phyloP scores from a whole-genome alignment of 768 basidiomycete species.

The Suillus brevipes region DNA sequence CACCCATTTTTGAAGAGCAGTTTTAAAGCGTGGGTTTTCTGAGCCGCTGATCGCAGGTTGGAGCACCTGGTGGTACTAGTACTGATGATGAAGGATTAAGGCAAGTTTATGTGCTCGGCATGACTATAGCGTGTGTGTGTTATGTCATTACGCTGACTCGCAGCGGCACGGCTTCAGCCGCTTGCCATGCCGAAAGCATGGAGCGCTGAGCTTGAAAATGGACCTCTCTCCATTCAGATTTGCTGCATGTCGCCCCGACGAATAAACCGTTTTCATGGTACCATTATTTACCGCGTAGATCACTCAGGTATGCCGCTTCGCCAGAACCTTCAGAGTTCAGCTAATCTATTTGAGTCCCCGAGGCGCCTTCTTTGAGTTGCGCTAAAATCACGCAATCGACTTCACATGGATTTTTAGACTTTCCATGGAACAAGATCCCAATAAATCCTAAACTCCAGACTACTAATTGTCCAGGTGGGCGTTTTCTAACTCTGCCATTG shows the following conservation, averaged over 20 bases:
- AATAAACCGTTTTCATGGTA: too few species aligned
- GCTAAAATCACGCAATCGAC: background rate
- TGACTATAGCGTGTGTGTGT: background rate
- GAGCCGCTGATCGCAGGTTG: background rate
- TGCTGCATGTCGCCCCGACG: too few species aligned
- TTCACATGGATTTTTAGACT: background rate
- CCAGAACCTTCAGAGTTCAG: background rate
- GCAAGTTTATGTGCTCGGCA: background rate
- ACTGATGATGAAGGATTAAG: constrained; percentile 2
- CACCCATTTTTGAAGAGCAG: constrained; percentile 11
- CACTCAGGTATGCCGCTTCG: background rate
- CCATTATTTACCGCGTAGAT: background rate
- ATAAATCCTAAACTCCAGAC: background rate
- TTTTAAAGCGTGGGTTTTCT: too few species aligned
- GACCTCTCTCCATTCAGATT: too few species aligned
- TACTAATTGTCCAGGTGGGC: background rate
- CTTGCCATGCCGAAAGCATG: background rate
- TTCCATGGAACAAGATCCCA: background rate
- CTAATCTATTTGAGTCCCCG: background rate
- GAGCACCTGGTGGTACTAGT: background rate
- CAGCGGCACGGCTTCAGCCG: background rate
- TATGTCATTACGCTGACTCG: constrained; percentile 4
- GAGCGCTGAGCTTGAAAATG: background rate
- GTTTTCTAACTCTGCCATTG: background rate
- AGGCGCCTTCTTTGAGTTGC: background rate